Base-by-base conservation (phyloP, 768 basidiomycete genomes). In the Russula vinacea region DNA sequence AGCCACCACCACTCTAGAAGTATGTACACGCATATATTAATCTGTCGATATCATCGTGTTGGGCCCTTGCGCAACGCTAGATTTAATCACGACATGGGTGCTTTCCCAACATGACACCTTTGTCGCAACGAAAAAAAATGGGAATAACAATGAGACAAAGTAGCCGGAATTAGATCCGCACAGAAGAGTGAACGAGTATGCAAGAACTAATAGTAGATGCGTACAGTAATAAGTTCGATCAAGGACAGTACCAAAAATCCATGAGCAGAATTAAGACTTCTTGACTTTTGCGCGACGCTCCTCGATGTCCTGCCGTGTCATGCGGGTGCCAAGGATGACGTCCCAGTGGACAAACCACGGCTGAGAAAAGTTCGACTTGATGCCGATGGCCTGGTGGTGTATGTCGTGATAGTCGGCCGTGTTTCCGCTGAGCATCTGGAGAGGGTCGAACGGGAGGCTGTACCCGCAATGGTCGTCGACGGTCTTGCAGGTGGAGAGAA, bases 341-440 rank as follows among this genome's bases (percentile, higher is more conserved):
- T 98, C 95, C 94, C 94, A 98, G 70, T 96, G 94, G 50, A 95
- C 79, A 74, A 95, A 99, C 80, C 94, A 98, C 0, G 95, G 95
- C 71, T 98, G 95, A 1, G 90, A 82, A 73, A 94, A 99, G 73
- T 99, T 99, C 49, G 86, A 89, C 76, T 98, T 98, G 78, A 97
- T 92, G 3, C 96, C 96, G 65, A 90, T 83, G 39, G 79, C 73
- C 85, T 95, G 94, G 74, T 98, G 96, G 72, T 98, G 96, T 65
- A 98, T 97, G 74, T 98, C 96, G 74, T 98, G 96, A 75, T 96
- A 99, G 75, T 96, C 92, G 1, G 94, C 90, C 73, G 93, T 97
- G 73, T 99, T 99, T 4, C 80, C 77, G 56, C 87, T 90, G 60
- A 98, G 67, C 71, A 91, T 71, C 74, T 98, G 96, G 32, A 94